Conservation (phyloP, 805 yeast species). For the Barnettozyma siamensis region DNA sequence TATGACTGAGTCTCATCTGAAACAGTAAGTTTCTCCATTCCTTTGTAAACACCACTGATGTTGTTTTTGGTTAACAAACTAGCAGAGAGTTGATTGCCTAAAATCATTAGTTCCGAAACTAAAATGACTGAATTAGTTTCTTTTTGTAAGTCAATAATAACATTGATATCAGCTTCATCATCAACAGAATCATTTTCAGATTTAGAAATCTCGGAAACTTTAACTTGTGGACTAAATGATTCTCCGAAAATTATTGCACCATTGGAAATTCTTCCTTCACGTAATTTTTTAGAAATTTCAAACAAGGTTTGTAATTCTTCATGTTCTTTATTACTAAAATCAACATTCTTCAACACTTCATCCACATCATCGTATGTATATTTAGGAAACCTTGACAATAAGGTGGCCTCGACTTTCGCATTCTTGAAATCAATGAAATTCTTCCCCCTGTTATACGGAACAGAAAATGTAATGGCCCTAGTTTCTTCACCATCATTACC, state of each 20-base stretch:
- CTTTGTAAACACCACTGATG: conserved; percentile 47
- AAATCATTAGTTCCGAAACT: conserved; percentile 82
- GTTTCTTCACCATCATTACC: conserved; percentile 38
- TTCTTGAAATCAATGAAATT: conserved; percentile 20
- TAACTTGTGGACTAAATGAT: conserved; percentile 24
- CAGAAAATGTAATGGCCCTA: conserved; percentile 44
- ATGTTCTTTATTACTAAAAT: conserved; percentile 10
- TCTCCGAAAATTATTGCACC: conserved; percentile 39
- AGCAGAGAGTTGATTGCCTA: conserved; percentile 63
- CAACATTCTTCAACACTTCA: conserved; percentile 30
- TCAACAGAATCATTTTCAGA: neutral
- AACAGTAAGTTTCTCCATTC: conserved; percentile 20
- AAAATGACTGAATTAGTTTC: conserved; percentile 48
- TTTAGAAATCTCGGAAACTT: conserved; percentile 8
- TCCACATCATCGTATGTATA: conserved; percentile 65
- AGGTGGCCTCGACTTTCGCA: conserved; percentile 35
- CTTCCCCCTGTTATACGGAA: conserved; percentile 24
- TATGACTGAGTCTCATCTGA: conserved; percentile 23
- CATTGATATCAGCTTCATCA: conserved; percentile 11
- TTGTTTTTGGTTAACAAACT: conserved; percentile 35
- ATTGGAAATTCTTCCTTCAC: conserved; percentile 25
- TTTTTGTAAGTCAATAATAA: conserved; percentile 22
- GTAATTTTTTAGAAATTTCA: conserved; percentile 27
- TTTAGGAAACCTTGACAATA: conserved; percentile 40
- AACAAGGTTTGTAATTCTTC: conserved; percentile 34